Conservation (phyloP, 768 basidiomycete genomes). For the Xanthoconium stramineum region DNA sequence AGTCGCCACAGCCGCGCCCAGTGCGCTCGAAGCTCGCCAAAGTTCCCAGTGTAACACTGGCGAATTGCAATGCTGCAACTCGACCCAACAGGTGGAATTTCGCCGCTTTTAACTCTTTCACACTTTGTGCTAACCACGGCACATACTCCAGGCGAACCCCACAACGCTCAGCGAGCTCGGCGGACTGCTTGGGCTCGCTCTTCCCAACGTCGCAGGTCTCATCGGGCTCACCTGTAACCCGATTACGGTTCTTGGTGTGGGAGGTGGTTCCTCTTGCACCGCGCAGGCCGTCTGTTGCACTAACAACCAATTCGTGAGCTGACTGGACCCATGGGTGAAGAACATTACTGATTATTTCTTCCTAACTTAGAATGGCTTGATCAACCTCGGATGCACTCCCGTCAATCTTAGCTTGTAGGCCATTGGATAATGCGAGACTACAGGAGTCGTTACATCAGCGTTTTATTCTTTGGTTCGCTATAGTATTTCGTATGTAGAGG, state of each 20-base stretch:
- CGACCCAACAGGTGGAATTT: background rate
- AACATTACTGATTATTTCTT: background rate
- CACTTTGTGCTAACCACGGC: background rate
- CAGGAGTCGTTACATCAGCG: no score
- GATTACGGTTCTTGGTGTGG: background rate
- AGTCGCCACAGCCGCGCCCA: background rate
- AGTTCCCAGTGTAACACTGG: no score
- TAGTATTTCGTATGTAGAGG: no score
- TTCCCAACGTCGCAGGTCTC: background rate
- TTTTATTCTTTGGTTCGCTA: no score
- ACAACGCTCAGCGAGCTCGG: background rate
- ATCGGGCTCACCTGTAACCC: conserved; percentile 7
- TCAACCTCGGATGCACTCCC: conserved; percentile 14
- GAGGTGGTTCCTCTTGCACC: background rate
- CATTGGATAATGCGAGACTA: background rate
- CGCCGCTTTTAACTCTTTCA: no score
- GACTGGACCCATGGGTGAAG: background rate
- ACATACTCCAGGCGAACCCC: background rate
- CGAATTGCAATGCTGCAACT: conserved; percentile 4
- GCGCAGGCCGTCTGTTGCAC: conserved; percentile 16
- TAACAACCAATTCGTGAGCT: conserved; percentile 5
- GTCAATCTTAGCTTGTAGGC: background rate
- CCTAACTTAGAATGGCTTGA: conserved; percentile 1
- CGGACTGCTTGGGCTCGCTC: background rate
- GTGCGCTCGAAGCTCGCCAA: no score